Evolutionary conservation across 2,329 filamentous ascomycete genomes (phyloP).

Genomic region (Escovopsis sp.): DNA sequence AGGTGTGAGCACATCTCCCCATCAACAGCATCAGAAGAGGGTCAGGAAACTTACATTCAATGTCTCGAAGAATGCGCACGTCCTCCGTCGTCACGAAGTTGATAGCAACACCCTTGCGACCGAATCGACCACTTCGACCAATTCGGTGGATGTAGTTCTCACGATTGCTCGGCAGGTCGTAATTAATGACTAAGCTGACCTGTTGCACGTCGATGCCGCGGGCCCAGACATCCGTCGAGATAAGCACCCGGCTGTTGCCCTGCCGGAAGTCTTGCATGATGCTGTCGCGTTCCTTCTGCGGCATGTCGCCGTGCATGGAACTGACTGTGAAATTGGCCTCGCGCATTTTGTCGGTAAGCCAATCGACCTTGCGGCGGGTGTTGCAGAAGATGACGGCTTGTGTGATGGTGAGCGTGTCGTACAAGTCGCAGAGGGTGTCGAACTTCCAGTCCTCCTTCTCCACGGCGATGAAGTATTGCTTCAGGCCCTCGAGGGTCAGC

Average conservation of each 20-base stretch:
- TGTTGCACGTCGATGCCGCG: constrained; percentile 98
- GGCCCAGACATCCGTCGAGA: constrained; percentile 96
- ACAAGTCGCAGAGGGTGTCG: constrained; percentile 94
- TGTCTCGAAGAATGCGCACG: constrained; percentile 91
- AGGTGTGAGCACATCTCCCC: neutral
- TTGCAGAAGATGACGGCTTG: constrained; percentile 99
- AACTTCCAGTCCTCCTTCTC: constrained; percentile 99
- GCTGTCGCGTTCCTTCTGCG: constrained; percentile 91
- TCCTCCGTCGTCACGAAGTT: constrained; percentile 99
- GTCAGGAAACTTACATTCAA: constrained; percentile 54
- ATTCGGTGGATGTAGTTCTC: constrained; percentile 99
- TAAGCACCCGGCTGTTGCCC: constrained; percentile 88
- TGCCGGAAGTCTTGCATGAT: constrained; percentile 99
- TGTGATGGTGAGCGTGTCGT: constrained; percentile 96
- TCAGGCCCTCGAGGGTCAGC: constrained; percentile 88
- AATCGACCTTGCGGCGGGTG: constrained; percentile 96
- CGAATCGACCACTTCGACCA: constrained; percentile 86
- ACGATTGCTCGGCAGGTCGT: constrained; percentile 93
- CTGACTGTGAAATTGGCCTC: constrained; percentile 98
- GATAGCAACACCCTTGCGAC: constrained; percentile 96
- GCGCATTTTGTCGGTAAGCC: constrained; percentile 98
- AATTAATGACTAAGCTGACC: constrained; percentile 97
- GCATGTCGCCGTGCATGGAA: constrained; percentile 99
- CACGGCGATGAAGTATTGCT: constrained; percentile 98
- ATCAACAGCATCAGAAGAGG: neutral